These are phyloP conservation scores for Castanopsis chinensis DNA, from an alignment of 306 rosid species.

Conservation along the genomic window DNA sequence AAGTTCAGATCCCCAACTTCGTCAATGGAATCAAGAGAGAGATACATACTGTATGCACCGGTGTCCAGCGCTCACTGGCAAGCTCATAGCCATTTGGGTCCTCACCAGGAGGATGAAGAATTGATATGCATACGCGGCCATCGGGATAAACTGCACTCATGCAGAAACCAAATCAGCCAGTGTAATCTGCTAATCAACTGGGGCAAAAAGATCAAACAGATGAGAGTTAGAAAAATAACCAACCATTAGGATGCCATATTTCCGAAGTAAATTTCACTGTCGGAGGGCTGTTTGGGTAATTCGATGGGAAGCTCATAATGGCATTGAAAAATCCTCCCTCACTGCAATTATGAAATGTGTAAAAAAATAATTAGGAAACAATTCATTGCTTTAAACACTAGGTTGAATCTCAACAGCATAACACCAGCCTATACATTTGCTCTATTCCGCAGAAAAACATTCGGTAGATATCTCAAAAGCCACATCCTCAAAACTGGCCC, in stretches of 20 bases:
- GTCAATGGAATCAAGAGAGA: background rate
- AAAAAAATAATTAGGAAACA: background rate
- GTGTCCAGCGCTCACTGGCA: constrained; percentile 99
- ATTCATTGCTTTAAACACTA: background rate
- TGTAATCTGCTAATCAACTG: background rate
- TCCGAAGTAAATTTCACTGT: constrained; percentile 85
- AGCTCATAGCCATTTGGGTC: constrained; percentile 99
- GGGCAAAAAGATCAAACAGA: background rate
- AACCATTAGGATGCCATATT: constrained; percentile 97
- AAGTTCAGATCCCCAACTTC: background rate
- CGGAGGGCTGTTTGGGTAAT: constrained; percentile 97
- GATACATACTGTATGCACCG: constrained; percentile 82
- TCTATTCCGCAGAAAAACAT: background rate
- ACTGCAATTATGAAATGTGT: constrained; percentile 40
- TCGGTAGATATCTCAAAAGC: background rate
- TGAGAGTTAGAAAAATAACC: constrained; percentile 8
- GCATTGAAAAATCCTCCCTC: constrained; percentile 99
- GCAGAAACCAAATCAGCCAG: constrained; percentile 18
- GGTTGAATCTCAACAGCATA: background rate
- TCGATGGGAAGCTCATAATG: constrained; percentile 86
- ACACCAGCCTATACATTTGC: background rate
- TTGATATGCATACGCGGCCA: constrained; percentile 99
- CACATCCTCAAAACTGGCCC: background rate
- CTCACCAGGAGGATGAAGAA: constrained; percentile 98
- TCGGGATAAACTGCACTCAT: constrained; percentile 79